Base-by-base conservation (phyloP, 1,284 basidiomycete genomes). In the Cryptococcus floricola region DNA sequence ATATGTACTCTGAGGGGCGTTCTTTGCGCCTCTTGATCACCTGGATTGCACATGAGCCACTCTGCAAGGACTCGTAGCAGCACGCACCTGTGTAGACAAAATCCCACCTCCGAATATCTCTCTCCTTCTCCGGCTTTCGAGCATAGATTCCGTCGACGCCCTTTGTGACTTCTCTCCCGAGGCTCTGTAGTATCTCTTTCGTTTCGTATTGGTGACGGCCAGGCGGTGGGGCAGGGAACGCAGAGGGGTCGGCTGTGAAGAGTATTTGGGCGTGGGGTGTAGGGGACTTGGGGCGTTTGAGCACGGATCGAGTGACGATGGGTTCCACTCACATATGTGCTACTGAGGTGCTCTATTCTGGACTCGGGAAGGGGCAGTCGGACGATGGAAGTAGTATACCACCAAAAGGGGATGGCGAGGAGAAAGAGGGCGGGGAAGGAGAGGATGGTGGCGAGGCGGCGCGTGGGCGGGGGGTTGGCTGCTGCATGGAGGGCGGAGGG, bases 361-460 rank as follows among this genome's bases (percentile, higher is more conserved):
- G 77, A 74, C n/a, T 80, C 79, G 2, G 91, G 90, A 16, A 95
- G 77, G 0, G 86, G 79, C 14, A 88, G 81, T 31, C 91, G 83
- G 70, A 91, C 82, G 41, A 95, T 92, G 59, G 87, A 88, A 3
- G 92, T 95, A 23, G 88, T 86, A 47, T 80, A 81, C 89, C 89
- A 95, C 92, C 92, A 96, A 46, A 89, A 81, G 4, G 92, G 92
- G 18, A 90, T 56, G 1, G 86, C 85, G 7, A 89, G 75, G 23
- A 92, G 60, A 23, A 93, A 80, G 37, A 90, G 78, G 31, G 82
- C 58, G 82, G 90, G 90, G 72, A 93, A 94, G 0, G 87, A 83
- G 5, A 80, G 73, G 55, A 91, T 57, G 27, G 68, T 64, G 8
- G 65, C 44, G 31, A 73, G 48, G 5, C 71, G 61, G 12, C 56